These are phyloP conservation scores for Artemisia tridentata DNA, from an alignment of 129 eudicot species.

Conservation along the genomic window DNA sequence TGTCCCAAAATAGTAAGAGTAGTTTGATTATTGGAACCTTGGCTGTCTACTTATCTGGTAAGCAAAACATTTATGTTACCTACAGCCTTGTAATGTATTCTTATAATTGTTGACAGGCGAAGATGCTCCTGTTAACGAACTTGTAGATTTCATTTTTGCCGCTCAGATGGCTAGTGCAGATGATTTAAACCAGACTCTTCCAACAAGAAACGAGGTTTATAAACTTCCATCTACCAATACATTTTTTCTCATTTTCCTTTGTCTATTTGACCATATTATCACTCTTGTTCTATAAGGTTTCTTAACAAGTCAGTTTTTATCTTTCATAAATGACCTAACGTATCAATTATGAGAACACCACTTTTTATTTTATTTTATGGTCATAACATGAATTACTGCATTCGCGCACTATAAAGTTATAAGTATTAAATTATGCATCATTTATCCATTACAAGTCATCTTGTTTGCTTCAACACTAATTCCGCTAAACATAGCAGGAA, in stretches of 20 bases:
- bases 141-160: conserved; percentile 83
- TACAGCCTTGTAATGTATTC: neutral
- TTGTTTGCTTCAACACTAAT: conserved; percentile 20
- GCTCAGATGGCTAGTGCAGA: conserved; percentile 57
- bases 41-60: conserved; percentile 1
- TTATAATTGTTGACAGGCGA: conserved; percentile 46
- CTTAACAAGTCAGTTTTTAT: too few species aligned
- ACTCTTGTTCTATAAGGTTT: too few species aligned
- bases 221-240: conserved; percentile 14
- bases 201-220: conserved; percentile 47
- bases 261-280: neutral
- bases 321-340: neutral
- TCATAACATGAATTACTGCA: neutral
- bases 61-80: neutral
- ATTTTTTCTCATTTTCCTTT: conserved; percentile 11
- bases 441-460: conserved; percentile 18
- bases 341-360: neutral
- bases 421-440: neutral
- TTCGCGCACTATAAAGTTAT: too few species aligned
- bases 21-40: conserved; percentile 3
- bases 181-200: conserved; percentile 25
- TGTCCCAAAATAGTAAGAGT: conserved; percentile 10
- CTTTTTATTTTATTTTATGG: neutral
- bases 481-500: conserved; percentile 40
- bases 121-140: conserved; percentile 53